phyloP scores from a whole-genome alignment of 2,329 filamentous ascomycete genomes.

The Sordariomycetes sp. region DNA sequence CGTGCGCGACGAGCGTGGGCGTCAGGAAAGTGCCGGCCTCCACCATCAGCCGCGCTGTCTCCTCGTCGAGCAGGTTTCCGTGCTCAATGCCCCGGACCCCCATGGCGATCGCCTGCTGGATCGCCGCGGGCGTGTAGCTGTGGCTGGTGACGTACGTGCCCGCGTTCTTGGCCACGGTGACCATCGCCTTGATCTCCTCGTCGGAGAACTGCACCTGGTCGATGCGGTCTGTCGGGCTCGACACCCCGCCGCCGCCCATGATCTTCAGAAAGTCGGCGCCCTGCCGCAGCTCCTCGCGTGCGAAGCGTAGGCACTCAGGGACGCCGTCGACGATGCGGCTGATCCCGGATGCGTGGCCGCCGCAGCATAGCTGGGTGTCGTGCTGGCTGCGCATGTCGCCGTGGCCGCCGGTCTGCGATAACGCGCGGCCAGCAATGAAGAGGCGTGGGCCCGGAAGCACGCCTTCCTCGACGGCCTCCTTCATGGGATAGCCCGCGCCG shows the following conservation, averaged over 20 bases:
- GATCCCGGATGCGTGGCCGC: neutral
- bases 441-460: neutral
- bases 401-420: neutral
- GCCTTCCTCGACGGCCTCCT: neutral
- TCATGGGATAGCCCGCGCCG: neutral
- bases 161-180: neutral
- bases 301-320: neutral
- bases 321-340: neutral
- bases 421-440: neutral
- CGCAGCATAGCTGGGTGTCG: neutral
- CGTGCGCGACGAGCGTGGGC: neutral
- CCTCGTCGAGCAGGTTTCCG: neutral
- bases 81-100: neutral
- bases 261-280: neutral
- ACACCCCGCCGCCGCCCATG: neutral
- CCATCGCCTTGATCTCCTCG: neutral
- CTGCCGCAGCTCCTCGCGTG: neutral
- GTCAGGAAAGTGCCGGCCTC: neutral
- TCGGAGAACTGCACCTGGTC: neutral
- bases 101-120: neutral
- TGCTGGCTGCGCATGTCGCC: neutral
- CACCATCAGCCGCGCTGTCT: neutral
- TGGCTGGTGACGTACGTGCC: neutral
- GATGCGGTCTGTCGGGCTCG: neutral
- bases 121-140: neutral